Base-by-base conservation (phyloP, 441 rosid genomes). In the Dalechampia spathulata region DNA sequence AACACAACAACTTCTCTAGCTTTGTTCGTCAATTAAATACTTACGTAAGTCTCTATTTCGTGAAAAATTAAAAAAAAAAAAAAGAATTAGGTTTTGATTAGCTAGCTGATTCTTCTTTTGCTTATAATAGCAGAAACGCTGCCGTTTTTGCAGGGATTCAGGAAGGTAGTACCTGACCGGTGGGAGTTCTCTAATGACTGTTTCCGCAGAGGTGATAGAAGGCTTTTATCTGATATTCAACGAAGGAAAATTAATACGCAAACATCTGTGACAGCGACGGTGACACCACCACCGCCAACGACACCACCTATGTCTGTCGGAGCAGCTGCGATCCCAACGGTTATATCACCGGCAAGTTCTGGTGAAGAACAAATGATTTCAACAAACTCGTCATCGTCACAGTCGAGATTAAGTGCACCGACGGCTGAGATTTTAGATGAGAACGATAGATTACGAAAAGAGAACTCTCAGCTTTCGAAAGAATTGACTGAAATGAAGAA, bases 11-110 rank as follows among this genome's bases (percentile, higher is more conserved):
- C 45, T 92, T 92, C 78, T 92, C 97, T 0, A 89, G 97, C 78
- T 92, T 92, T 56, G 99, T 92, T 42, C 99, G 99, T 39, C 99
- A 92, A 69, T 83, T 92, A 64, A 92, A 92, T 39, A 92, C 97
- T 65, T 92, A 92, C 65, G 99, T 92, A 69, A 75, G 88, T 55
- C 8, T 36, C 42, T 19, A 17, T 26, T n/a, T n/a, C n/a, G n/a
- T n/a, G n/a, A n/a, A n/a, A n/a, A n/a, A n/a, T n/a, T n/a, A n/a
- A n/a, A n/a, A n/a, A n/a, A n/a, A n/a, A n/a, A n/a, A n/a, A n/a
- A n/a, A n/a, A n/a, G n/a, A n/a, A n/a, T n/a, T n/a, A n/a, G n/a
- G n/a, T n/a, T n/a, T 34, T 7, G 38, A 34, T 34, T 14, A 10
- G 11, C 7, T 28, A 28, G 3, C 27, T 19, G 51, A 1, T 20